Evolutionary conservation across 2,329 filamentous ascomycete genomes (phyloP), one percentile per base, ranked within the genome.

Genomic region (Arthrobotrys entomopaga): DNA sequence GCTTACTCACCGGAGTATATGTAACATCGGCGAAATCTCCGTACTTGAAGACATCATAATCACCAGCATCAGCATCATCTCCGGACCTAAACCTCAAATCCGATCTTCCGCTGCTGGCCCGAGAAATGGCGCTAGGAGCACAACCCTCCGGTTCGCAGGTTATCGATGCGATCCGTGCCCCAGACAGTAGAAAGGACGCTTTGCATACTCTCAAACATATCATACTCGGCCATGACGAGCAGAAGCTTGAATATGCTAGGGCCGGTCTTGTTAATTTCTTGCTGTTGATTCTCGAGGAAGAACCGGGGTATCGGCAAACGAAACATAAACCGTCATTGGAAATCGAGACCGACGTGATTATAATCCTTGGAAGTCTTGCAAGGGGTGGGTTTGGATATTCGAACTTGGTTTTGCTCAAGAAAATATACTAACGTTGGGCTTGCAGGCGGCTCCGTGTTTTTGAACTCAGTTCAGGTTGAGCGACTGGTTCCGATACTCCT

Each of bases 161-260:
- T 48, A 66, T 73, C 42, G 49, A 65, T 11, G 69, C 69, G 24
- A 65, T 73, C 40, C 61, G 57, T 56, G 76, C 77, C 26, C 76
- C 76, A 20, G 69, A 72, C 6, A 65, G 61, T 42, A 66, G 75
- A 38, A 76, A 87, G 46, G 83, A 84, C 24, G 87, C 89, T 57
- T 85, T 97, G 50, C 88, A 89, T 77, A 84, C 85, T 48, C 83
- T 99, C 29, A 98, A 97, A 84, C 95, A 97, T 81, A 91, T 95
- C 76, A 86, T 96, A 54, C 88, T 97, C 73, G 95, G 95, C 22
- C 92, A 98, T 81, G 86, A 90, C 38, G 89, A 94, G 81, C 89
- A 90, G 81, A 99, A 99, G 82, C 90, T 94, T 82, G 82, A 87
- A 66, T 93, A 90, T 84, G 85, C 97, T 46, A 84, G 84, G 69